phyloP scores from a whole-genome alignment of 768 basidiomycete species.

The Lentinula aciculospora region DNA sequence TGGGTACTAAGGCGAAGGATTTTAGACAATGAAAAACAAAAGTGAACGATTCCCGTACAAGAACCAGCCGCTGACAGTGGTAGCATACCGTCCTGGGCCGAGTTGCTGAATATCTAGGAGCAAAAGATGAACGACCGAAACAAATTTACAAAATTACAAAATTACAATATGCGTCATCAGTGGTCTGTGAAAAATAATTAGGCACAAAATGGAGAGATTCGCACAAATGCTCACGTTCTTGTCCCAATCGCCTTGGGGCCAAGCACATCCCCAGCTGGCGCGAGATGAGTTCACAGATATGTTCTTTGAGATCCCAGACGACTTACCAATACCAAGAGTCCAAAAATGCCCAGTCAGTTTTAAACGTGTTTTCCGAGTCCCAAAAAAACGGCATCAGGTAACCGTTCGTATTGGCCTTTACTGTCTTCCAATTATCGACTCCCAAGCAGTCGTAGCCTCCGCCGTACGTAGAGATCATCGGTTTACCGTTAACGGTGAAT shows the following conservation, averaged over 20 bases:
- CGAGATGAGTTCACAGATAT: not conserved
- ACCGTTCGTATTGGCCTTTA: slow-evolving; percentile 41
- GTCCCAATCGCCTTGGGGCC: slow-evolving; percentile 43
- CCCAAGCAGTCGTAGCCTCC: slow-evolving; percentile 50
- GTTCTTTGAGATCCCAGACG: not conserved
- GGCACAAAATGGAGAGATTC: no score
- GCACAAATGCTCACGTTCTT: slow-evolving; percentile 31
- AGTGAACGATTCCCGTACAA: slow-evolving; percentile 25
- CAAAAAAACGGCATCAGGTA: slow-evolving; percentile 54
- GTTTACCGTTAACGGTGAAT: slow-evolving; percentile 45
- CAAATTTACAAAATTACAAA: not conserved
- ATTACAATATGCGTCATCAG: slow-evolving; percentile 44
- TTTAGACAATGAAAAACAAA: not conserved
- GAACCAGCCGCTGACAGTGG: slow-evolving; percentile 43
- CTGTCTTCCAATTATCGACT: slow-evolving; percentile 35
- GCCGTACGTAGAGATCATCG: slow-evolving; percentile 56
- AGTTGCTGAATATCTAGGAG: slow-evolving; percentile 35
- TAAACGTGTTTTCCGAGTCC: slow-evolving; percentile 32
- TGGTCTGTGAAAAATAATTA: slow-evolving; percentile 23
- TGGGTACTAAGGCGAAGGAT: slow-evolving; percentile 31
- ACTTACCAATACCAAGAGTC: slow-evolving; percentile 47
- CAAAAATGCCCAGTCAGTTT: slow-evolving; percentile 25
- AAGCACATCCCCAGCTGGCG: slow-evolving; percentile 55
- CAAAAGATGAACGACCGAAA: not conserved
- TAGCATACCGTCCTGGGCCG: slow-evolving; percentile 32